Percentiles rank a stretch among this genome's conserved stretches.
phyloP scores from a whole-genome alignment of 805 yeast species.

The Candida ulmi region DNA sequence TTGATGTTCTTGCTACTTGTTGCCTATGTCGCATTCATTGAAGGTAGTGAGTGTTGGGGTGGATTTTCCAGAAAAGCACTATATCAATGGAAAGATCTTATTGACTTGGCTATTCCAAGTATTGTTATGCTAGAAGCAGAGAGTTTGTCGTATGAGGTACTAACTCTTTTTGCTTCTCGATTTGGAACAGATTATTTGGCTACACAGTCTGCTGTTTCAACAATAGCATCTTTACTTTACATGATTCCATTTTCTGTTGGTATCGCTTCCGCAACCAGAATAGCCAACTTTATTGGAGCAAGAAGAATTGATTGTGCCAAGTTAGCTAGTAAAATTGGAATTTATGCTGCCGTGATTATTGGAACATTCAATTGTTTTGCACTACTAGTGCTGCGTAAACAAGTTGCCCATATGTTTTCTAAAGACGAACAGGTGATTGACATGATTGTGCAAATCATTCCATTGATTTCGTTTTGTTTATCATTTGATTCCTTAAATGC shows the following conservation, averaged over 20 bases:
- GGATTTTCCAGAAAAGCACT: constrained; percentile 18
- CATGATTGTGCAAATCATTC: constrained; percentile 45
- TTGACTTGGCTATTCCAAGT: constrained; percentile 66
- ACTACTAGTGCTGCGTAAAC: constrained; percentile 40
- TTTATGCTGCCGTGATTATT: constrained; percentile 32
- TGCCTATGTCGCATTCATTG: constrained; percentile 46
- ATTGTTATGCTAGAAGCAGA: constrained; percentile 75
- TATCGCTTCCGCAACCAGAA: constrained; percentile 66
- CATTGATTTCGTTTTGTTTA: constrained; percentile 63
- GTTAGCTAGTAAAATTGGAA: constrained; percentile 39
- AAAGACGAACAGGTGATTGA: constrained; percentile 51
- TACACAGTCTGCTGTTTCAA: constrained; percentile 68
- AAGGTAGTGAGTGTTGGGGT: constrained; percentile 31
- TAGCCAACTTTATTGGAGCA: constrained; percentile 69
- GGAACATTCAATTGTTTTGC: constrained; percentile 47
- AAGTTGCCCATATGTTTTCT: constrained; percentile 55
- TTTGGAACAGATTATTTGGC: constrained; percentile 68
- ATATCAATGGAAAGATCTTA: constrained; percentile 52
- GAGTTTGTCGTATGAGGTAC: constrained; percentile 65
- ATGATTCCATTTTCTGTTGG: constrained; percentile 75
- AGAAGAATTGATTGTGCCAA: constrained; percentile 41
- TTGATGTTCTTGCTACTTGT: constrained; percentile 48
- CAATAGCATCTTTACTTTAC: constrained; percentile 57
- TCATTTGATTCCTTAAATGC: constrained; percentile 68
- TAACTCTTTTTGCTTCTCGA: constrained; percentile 64